A percentile compares a stretch with the other conserved stretches of the same genome.
phyloP scores from a whole-genome alignment of 495 filamentous ascomycete species.

The Saxophila tyrrhenica region DNA sequence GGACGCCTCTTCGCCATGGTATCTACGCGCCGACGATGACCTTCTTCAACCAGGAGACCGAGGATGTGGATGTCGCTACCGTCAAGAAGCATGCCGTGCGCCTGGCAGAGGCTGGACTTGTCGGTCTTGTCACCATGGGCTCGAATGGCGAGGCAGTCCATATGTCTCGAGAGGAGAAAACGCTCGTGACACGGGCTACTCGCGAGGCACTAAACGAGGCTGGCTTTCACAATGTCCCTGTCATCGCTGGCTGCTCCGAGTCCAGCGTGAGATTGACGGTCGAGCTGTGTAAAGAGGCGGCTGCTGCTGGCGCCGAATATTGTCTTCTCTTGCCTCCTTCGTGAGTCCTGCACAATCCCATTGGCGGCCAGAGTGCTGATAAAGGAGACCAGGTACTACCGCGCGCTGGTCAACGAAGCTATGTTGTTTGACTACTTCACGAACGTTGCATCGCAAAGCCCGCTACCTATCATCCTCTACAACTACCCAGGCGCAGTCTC shows the following conservation, averaged over 20 bases:
- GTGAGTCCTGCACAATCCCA: not conserved
- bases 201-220: constrained; percentile 74
- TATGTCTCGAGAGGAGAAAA: constrained; percentile 61
- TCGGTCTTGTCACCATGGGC: constrained; percentile 77
- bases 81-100: constrained; percentile 72
- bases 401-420: constrained; percentile 63
- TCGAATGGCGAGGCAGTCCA: constrained; percentile 86
- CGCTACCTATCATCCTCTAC: constrained; percentile 73
- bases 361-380: not conserved
- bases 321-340: constrained; percentile 66
- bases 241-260: constrained; percentile 72
- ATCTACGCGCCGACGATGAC: constrained; percentile 88
- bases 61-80: constrained; percentile 69
- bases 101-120: constrained; percentile 69
- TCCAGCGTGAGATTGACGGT: constrained; percentile 69
- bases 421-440: constrained; percentile 68
- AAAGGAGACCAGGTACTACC: constrained; percentile 50
- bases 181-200: constrained; percentile 64
- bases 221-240: constrained; percentile 61
- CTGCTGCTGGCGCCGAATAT: constrained; percentile 64
- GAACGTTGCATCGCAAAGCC: constrained; percentile 60
- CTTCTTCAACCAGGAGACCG: constrained; percentile 71
- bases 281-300: constrained; percentile 57
- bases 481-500: constrained; percentile 86
- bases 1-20: constrained; percentile 57